phyloP scores from a whole-genome alignment of 78 protist species.

The Creolimax fragrantissima region DNA sequence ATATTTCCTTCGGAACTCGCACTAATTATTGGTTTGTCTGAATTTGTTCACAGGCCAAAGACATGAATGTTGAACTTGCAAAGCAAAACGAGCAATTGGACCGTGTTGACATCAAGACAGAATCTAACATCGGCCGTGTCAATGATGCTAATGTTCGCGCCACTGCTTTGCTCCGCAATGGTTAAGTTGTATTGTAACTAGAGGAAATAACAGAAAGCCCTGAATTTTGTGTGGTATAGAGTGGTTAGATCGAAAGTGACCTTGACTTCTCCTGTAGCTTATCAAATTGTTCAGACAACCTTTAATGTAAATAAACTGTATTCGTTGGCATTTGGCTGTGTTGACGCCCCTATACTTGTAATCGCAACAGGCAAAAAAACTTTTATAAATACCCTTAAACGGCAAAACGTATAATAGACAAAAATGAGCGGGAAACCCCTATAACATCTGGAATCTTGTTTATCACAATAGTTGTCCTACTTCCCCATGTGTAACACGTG shows the following conservation, averaged over 20 bases:
- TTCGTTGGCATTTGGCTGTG: background rate
- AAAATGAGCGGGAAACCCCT: too few species aligned
- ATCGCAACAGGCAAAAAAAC: too few species aligned
- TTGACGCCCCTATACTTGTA: background rate
- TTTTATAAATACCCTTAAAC: too few species aligned
- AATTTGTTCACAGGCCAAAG: slow-evolving; percentile 11
- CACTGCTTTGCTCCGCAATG: background rate
- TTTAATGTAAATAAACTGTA: background rate
- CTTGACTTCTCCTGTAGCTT: background rate
- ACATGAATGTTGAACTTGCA: slow-evolving; percentile 16
- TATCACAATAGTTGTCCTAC: too few species aligned
- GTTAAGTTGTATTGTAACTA: background rate
- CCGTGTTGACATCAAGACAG: background rate
- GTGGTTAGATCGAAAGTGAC: background rate
- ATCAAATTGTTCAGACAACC: too few species aligned
- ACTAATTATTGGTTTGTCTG: too few species aligned
- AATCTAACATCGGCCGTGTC: background rate
- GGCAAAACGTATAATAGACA: too few species aligned
- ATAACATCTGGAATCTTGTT: too few species aligned
- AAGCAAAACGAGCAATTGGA: slow-evolving; percentile 27
- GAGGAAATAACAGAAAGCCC: background rate
- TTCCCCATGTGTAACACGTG: too few species aligned
- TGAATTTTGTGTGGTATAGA: background rate
- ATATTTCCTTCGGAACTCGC: too few species aligned
- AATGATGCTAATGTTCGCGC: background rate